phyloP scores from a whole-genome alignment of 371 early-diverging fungal genomes.

The Actinomucor elegans region DNA sequence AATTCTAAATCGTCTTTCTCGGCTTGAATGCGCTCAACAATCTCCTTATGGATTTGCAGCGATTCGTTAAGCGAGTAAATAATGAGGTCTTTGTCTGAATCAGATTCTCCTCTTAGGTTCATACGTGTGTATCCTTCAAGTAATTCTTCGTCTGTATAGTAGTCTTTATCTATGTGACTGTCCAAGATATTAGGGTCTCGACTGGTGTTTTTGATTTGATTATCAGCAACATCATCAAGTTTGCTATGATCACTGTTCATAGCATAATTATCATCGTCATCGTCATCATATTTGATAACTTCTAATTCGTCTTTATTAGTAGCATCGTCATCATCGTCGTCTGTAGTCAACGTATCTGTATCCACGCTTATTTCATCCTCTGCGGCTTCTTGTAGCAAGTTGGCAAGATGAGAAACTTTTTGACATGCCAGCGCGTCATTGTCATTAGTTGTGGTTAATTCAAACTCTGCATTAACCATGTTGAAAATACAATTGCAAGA shows the following conservation, averaged over 20 bases:
- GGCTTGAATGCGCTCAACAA: constrained; percentile 34
- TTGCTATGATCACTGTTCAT: no score
- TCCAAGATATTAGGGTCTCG: background rate
- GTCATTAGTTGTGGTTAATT: background rate
- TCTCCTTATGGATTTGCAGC: constrained; percentile 41
- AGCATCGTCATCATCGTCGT: background rate
- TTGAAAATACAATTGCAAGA: background rate
- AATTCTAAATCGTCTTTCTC: constrained; percentile 28
- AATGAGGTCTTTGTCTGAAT: constrained; percentile 43
- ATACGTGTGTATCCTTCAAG: constrained; percentile 12
- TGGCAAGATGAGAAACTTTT: background rate
- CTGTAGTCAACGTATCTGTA: background rate
- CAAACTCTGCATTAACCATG: background rate
- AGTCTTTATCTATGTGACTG: background rate
- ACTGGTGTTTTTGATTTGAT: no score
- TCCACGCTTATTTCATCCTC: background rate
- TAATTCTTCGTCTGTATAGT: background rate
- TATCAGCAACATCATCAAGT: no score
- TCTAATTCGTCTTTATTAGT: background rate
- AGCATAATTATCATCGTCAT: background rate
- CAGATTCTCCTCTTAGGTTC: constrained; percentile 23
- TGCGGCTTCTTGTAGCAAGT: background rate
- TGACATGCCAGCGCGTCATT: background rate
- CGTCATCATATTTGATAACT: background rate
- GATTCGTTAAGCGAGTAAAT: constrained; percentile 41